phyloP scores from a whole-genome alignment of 805 yeast genomes.

The Kluyveromyces aestuarii region DNA sequence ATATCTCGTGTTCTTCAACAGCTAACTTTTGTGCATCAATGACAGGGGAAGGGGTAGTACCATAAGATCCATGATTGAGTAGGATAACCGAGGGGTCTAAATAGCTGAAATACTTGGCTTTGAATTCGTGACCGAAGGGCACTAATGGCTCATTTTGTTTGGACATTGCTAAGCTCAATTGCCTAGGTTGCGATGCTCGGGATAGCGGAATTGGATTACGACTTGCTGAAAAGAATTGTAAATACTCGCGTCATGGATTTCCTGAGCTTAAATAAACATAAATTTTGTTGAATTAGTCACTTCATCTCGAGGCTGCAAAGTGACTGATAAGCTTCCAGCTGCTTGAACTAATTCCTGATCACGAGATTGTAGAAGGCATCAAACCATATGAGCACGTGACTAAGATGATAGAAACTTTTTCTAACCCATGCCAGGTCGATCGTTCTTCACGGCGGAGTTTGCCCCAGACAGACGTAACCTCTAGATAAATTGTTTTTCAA shows the following conservation, averaged over 20 bases:
- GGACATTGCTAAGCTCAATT: neutral
- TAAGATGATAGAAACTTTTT: too few relatives aligned
- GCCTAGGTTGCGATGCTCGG: neutral
- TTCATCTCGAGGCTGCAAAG: neutral
- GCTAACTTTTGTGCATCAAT: conserved; percentile 29
- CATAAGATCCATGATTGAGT: conserved; percentile 61
- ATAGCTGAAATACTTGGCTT: conserved; percentile 37
- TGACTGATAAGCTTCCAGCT: too few relatives aligned
- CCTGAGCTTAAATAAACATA: neutral
- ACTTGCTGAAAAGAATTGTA: too few relatives aligned
- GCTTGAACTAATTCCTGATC: too few relatives aligned
- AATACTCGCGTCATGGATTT: too few relatives aligned
- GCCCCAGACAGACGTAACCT: too few relatives aligned
- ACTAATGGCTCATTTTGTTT: neutral
- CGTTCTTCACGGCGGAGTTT: too few relatives aligned
- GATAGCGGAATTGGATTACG: too few relatives aligned
- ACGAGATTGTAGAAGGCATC: too few relatives aligned
- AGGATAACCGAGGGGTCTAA: conserved; percentile 34
- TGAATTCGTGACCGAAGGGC: conserved; percentile 43
- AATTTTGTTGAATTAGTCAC: neutral
- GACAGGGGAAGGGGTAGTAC: conserved; percentile 44
- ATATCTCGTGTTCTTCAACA: conserved; percentile 23
- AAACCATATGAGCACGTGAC: too few relatives aligned
- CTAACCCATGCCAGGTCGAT: too few relatives aligned
- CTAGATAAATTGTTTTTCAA: too few relatives aligned